Evolutionary conservation across 345 rosid species (phyloP), one percentile per base, ranked within the genome.

Genomic region (Sonneratia caseolaris): DNA sequence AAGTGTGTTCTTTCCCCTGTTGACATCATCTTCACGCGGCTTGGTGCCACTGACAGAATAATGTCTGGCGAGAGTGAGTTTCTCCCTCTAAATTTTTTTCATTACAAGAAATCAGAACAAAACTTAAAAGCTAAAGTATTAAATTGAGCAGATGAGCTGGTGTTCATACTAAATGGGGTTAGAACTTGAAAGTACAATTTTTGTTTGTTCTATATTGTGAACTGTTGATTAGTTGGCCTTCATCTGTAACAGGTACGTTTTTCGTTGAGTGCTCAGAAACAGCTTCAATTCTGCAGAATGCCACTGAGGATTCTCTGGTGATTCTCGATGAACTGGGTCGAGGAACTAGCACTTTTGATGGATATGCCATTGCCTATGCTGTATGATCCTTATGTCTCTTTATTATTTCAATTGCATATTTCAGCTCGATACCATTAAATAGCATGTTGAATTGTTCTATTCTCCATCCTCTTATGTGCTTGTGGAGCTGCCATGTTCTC

Each of bases 291-390:
- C 97, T 94, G 82, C 92, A 86, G 75, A 91, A 88, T 71, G 97
- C 98, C 76, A 90, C 97, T 19, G 88, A 87, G 78, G 91, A 91
- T 84, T 90, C 98, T 57, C 84, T 94, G 19, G 97, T 94, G 65
- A 78, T 94, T 83, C 97, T 94, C 51, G 97, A 91, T 72, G 98
- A 94, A 73, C 82, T 94, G 56, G 98, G 98, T 70, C 95, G 97
- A 61, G 98, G 97, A 79, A 91, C 98, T 37, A 94, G 98, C 84
- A 94, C 97, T 72, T 94, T 90, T 72, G 97, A 92, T 67, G 97
- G 99, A 74, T 95, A 95, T 72, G 93, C 99, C 81, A 92, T 92
- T 59, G 97, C 97, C 64, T 95, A 88, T 70, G 91, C 97, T 3
- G 99, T 95, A 76, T 84, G 87, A 61, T 66, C 72, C 57, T 74